Base-by-base conservation (phyloP, 306 rosid species). In the Glycine latifolia region DNA sequence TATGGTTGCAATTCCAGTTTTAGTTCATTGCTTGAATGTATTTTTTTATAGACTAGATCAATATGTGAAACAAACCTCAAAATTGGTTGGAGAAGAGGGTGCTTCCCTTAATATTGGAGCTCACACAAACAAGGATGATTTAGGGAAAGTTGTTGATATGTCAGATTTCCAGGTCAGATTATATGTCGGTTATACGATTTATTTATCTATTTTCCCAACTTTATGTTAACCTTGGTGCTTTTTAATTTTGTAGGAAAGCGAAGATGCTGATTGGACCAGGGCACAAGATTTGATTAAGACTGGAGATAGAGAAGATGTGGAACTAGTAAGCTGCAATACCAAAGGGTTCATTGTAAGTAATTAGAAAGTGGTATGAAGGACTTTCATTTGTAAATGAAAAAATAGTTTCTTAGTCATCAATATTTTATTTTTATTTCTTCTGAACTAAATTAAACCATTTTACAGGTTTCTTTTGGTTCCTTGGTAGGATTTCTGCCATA, bases 401-500 rank as follows among this genome's bases (percentile, higher is more conserved):
- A 43, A 8, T 13, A 68, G 20, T 39, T 78, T 50, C 59, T 53
- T 7, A 54, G 48, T 77, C 67, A 11, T 53, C 11, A 33, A 60
- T 46, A 4, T 2, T 33, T 20, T 20, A 20, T 7, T 88, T 81
- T 48, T 67, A 72, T 52, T 59, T 31, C 79, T 73, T 87, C 79
- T 87, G 75, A 83, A 76, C 70, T 79, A 59, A 67, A 73, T 81
- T 76, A 59, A 77, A 77, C 79, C 68, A 80, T 86, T 86, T 84
- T 75, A 67, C 93, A 95, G 98, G 99, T 87, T 79, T 90, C 99
- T 82, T 95, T 90, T 85, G 92, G 90, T 79, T 91, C 98, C 47
- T 86, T 95, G 85, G 76, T 93, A 73, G 98, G 99, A 79, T 93
- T 95, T 88, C 89, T 95, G 78, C 98, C 98, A 60, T 93, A 95